These are phyloP conservation scores for Nitzschia putrida DNA, from an alignment of 108 stramenopile genomes.

Conservation along the genomic window DNA sequence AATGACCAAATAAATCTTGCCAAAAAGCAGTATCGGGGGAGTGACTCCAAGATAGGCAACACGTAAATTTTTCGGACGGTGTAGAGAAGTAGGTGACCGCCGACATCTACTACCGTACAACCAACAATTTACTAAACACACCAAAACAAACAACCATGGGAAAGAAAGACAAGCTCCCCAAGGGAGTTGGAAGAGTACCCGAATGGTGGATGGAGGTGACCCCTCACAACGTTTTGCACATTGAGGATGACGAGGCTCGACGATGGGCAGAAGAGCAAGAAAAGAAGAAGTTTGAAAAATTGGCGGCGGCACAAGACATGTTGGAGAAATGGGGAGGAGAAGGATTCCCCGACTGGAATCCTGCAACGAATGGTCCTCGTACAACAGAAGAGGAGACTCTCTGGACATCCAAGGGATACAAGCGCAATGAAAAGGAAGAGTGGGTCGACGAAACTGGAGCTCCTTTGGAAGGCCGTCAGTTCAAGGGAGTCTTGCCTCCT, in stretches of 20 bases:
- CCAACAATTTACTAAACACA: no score
- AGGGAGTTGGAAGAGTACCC: conserved; percentile 16
- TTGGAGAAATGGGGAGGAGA: conserved; percentile 20
- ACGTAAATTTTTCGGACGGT: no score
- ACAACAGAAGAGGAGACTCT: conserved; percentile 17
- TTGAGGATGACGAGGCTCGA: conserved; percentile 35
- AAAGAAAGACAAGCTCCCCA: conserved; percentile 26
- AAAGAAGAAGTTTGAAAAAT: conserved; percentile 17
- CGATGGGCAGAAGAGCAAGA: conserved; percentile 18
- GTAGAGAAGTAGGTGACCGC: no score
- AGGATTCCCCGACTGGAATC: conserved; percentile 28
- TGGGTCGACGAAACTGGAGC: conserved; percentile 28
- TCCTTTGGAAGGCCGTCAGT: conserved; percentile 24
- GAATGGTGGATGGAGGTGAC: conserved; percentile 60
- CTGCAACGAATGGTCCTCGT: conserved; percentile 13
- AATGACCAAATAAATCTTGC: no score
- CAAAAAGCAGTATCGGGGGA: no score
- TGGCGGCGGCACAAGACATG: conserved; percentile 27
- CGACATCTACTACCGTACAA: no score
- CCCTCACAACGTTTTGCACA: conserved; percentile 42
- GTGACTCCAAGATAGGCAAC: no score
- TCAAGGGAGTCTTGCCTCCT: conserved; percentile 16
- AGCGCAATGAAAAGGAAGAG: conserved; percentile 18
- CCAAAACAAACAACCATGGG: conserved; percentile 6
- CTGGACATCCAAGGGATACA: conserved; percentile 22